Conservation (phyloP, 2,329 filamentous ascomycete genomes). For the Trichoderma asperellum region DNA sequence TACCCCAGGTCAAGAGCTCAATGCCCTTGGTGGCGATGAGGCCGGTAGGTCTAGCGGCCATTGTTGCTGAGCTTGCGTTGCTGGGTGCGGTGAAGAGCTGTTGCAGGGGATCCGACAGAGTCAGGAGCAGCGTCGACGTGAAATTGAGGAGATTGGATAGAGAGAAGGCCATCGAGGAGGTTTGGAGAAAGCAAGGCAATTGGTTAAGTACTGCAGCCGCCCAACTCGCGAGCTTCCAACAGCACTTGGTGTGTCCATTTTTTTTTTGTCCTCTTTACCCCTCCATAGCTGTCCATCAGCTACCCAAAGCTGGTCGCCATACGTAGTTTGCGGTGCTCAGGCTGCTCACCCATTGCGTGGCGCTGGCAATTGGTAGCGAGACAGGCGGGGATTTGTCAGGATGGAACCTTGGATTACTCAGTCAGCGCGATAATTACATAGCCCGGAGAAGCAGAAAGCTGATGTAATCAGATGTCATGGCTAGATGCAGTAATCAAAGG, state of each 20-base stretch:
- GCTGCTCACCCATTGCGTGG: neutral
- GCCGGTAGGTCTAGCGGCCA: constrained; percentile 49
- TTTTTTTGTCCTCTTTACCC: no score
- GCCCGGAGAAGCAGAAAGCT: neutral
- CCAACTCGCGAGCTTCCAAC: neutral
- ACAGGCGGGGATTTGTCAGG: constrained; percentile 5
- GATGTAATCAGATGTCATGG: neutral
- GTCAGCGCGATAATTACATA: constrained; percentile 4
- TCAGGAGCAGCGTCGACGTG: neutral
- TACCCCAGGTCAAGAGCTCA: constrained; percentile 63
- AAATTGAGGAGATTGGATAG: neutral
- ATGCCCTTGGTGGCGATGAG: constrained; percentile 66
- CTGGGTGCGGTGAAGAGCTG: neutral
- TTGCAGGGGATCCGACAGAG: neutral
- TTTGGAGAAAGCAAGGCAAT: neutral
- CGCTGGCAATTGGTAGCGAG: neutral
- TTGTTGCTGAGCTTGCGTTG: constrained; percentile 14
- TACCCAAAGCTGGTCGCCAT: neutral
- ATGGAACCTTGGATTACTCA: constrained; percentile 3
- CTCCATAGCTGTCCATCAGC: neutral
- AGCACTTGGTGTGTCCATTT: neutral
- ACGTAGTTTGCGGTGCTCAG: neutral
- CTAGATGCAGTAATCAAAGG: no score
- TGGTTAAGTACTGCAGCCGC: neutral
- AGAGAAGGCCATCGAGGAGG: neutral